Conservation (phyloP, 2,329 filamentous ascomycete genomes). For the Chaetoscypha palmicola region DNA sequence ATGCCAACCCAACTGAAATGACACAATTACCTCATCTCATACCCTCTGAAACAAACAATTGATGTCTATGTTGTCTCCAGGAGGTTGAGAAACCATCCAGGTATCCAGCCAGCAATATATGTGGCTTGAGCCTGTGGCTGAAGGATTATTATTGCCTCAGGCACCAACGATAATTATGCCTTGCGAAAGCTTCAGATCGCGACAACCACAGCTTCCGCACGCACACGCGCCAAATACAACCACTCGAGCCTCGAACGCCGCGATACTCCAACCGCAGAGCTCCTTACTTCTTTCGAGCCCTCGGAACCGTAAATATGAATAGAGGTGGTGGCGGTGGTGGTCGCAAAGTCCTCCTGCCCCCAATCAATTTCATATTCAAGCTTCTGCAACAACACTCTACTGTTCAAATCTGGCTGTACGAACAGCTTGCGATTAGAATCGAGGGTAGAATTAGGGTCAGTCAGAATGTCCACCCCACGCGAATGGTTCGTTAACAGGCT, state of each 20-base stretch:
- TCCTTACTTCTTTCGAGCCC: background rate
- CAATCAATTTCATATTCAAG: slow-evolving; percentile 90
- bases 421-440: slow-evolving; percentile 88
- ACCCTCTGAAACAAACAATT: too few species aligned
- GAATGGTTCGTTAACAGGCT: slow-evolving; percentile 16
- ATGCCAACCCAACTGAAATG: too few species aligned
- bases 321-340: slow-evolving; percentile 35
- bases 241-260: background rate
- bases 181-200: slow-evolving; percentile 4
- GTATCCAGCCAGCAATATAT: too few species aligned
- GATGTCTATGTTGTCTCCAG: too few species aligned
- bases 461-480: slow-evolving; percentile 9
- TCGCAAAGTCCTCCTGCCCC: slow-evolving; percentile 63
- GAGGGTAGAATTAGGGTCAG: slow-evolving; percentile 91
- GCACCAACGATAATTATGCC: too few species aligned
- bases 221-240: background rate
- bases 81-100: too few species aligned
- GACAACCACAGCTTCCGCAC: background rate
- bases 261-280: background rate
- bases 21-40: too few species aligned
- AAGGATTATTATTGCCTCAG: too few species aligned
- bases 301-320: slow-evolving; percentile 24
- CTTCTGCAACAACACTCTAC: slow-evolving; percentile 70
- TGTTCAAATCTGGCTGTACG: slow-evolving; percentile 93
- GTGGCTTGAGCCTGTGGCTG: too few species aligned